These are phyloP conservation scores for Botrytis porri DNA, from an alignment of 2,329 filamentous ascomycete species.

Conservation along the genomic window DNA sequence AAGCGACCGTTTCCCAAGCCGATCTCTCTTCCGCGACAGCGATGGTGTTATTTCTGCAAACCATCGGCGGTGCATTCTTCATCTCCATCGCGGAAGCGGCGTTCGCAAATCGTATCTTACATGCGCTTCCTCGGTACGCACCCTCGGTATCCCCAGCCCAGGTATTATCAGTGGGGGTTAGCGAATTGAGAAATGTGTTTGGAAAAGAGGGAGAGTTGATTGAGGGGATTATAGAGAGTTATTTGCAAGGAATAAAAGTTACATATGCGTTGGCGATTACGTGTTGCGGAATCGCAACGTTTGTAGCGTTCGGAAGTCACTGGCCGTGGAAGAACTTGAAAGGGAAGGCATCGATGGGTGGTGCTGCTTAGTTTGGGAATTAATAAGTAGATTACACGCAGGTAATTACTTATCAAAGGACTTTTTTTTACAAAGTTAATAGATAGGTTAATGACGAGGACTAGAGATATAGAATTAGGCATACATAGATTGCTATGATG, in stretches of 20 bases:
- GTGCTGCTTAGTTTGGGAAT: constrained; percentile 18
- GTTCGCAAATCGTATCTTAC: constrained; percentile 47
- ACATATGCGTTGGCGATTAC: constrained; percentile 56
- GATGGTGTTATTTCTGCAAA: constrained; percentile 48
- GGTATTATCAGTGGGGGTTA: constrained; percentile 48
- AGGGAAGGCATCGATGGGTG: constrained; percentile 30
- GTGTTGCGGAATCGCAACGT: constrained; percentile 44
- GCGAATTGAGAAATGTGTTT: constrained; percentile 54
- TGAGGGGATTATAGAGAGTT: constrained; percentile 54
- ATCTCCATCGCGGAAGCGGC: constrained; percentile 49
- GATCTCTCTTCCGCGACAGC: constrained; percentile 49
- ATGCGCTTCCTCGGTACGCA: constrained; percentile 38
- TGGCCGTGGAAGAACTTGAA: constrained; percentile 39
- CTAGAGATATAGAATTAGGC: neutral
- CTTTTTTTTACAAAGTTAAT: neutral
- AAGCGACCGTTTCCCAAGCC: constrained; percentile 40
- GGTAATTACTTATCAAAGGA: too few species aligned
- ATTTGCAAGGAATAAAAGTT: constrained; percentile 63
- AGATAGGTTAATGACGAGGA: neutral
- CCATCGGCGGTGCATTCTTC: constrained; percentile 50
- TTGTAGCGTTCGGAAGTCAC: constrained; percentile 39
- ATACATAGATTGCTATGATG: neutral
- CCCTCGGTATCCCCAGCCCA: constrained; percentile 40
- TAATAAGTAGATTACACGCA: neutral
- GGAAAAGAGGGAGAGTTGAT: constrained; percentile 43